A percentile compares a stretch with the other conserved stretches of the same genome.
Evolutionary conservation across 495 filamentous ascomycete genomes (phyloP).

Genomic region (Penicillium bialowiezense): DNA sequence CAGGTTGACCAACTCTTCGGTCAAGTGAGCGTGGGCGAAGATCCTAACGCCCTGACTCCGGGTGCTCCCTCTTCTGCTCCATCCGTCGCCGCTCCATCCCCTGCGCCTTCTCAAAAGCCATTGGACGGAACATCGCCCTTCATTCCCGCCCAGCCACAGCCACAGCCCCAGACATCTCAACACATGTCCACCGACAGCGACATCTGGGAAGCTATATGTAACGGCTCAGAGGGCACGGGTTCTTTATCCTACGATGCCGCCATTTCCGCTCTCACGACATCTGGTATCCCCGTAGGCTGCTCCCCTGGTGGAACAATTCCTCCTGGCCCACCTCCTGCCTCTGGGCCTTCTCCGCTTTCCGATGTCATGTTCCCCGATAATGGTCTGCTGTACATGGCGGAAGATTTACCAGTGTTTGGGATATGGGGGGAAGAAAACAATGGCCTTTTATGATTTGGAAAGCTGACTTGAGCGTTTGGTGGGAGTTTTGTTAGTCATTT

Average conservation of each 20-base stretch:
- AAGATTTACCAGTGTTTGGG: constrained; percentile 38
- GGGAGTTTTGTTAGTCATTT: neutral
- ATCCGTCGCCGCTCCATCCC: constrained; percentile 17
- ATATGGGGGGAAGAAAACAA: constrained; percentile 31
- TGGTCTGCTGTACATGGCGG: constrained; percentile 40
- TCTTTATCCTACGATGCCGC: constrained; percentile 38
- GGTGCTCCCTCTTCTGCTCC: constrained; percentile 1
- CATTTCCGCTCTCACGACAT: constrained; percentile 49
- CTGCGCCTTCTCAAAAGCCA: constrained; percentile 27
- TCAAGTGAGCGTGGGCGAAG: constrained; percentile 26
- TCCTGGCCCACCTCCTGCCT: constrained; percentile 8
- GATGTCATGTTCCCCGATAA: constrained; percentile 42
- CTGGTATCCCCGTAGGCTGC: constrained; percentile 39
- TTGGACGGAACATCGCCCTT: constrained; percentile 11
- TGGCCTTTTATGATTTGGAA: neutral
- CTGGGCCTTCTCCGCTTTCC: constrained; percentile 36
- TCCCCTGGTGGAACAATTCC: constrained; percentile 42
- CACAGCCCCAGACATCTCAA: neutral
- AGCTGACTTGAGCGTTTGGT: neutral
- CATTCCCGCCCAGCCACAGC: constrained; percentile 9
- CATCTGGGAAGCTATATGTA: constrained; percentile 36
- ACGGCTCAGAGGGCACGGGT: constrained; percentile 22
- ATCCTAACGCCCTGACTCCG: constrained; percentile 14
- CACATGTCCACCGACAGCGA: constrained; percentile 12
- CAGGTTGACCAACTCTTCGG: constrained; percentile 42